Percentiles rank a stretch among this genome's conserved stretches.
These are phyloP conservation scores for Hypoxylon sp. DNA, from an alignment of 2,329 filamentous ascomycete genomes.

Conservation along the genomic window DNA sequence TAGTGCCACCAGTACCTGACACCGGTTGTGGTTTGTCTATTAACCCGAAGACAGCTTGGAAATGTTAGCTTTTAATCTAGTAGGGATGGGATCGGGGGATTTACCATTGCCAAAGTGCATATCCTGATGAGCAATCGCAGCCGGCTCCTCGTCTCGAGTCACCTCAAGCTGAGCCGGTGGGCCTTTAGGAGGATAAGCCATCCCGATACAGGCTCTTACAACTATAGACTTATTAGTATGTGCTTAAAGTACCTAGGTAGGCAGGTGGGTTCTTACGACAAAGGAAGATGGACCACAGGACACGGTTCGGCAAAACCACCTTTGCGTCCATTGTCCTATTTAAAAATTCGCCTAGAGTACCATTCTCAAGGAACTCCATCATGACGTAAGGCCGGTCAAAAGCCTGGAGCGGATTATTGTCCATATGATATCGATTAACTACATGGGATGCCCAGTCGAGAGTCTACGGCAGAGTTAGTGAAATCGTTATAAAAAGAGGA, in stretches of 20 bases:
- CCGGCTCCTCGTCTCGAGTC: not conserved
- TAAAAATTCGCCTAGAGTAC: not conserved
- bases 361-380: conserved; percentile 3
- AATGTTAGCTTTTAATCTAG: not conserved
- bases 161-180: not conserved
- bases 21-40: not conserved
- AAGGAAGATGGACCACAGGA: conserved; percentile 9
- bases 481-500: not conserved
- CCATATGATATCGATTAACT: not conserved
- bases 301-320: not conserved
- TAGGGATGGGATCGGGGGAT: not conserved
- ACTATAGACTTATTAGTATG: conserved; percentile 10
- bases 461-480: not conserved
- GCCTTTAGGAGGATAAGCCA: not conserved
- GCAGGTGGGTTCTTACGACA: conserved; percentile 4
- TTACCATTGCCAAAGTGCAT: conserved; percentile 10
- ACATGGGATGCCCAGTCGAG: not conserved
- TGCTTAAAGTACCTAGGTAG: not conserved
- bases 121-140: conserved; percentile 1
- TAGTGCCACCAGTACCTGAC: not conserved
- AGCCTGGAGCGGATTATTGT: not conserved
- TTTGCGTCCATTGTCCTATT: not conserved
- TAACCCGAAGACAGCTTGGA: not conserved
- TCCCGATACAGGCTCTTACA: not conserved
- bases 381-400: not conserved